Base-by-base conservation (phyloP, 2,329 filamentous ascomycete species). In the Colletotrichum salicis region DNA sequence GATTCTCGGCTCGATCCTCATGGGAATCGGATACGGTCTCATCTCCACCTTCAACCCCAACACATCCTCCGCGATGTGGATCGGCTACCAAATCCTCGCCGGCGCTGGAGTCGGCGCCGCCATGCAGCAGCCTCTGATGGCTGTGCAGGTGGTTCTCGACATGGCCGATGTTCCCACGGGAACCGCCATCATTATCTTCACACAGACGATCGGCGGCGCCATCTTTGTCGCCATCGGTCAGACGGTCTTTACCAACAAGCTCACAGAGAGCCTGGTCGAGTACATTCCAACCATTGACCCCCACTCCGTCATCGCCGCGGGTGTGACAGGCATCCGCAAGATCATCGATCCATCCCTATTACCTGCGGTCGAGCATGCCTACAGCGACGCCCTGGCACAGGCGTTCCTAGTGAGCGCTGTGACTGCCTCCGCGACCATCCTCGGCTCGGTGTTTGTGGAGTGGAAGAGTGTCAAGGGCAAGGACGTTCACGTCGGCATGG, bases 391-490 rank as follows among this genome's bases (percentile, higher is more conserved):
- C 8, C 63, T 87, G 45, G 81, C 81, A 7, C 79, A 80, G 15
- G 78, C 84, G 3, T 87, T 86, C 75, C 79, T 82, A 13, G 80
- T 86, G 52, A 80, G 81, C 19, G 81, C 84, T 48, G 86, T 84
- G 0, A 78, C 86, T 12, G 84, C 83, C 1, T 81, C 83, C 8
- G 75, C 86, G 6, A 81, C 84, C 0, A 82, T 86, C 55, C 54
- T 85, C 24, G 84, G 85, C 2, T 78, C 82, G 1, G 76, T 82
- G 13, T 78, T 83, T 8, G 82, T 87, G 63, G 87, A 89, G 77
- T 88, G 86, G 86, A 87, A 85, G 82, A 89, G 85, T 70, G 85
- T 90, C 27, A 90, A 88, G 77, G 87, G 87, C 5, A 88, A 87
- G 80, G 86, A 87, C 58, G 73, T 83, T 8, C 78, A 80, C 62